These are phyloP conservation scores for Truncatella angustata DNA, from an alignment of 2,329 filamentous ascomycete genomes.

Conservation along the genomic window DNA sequence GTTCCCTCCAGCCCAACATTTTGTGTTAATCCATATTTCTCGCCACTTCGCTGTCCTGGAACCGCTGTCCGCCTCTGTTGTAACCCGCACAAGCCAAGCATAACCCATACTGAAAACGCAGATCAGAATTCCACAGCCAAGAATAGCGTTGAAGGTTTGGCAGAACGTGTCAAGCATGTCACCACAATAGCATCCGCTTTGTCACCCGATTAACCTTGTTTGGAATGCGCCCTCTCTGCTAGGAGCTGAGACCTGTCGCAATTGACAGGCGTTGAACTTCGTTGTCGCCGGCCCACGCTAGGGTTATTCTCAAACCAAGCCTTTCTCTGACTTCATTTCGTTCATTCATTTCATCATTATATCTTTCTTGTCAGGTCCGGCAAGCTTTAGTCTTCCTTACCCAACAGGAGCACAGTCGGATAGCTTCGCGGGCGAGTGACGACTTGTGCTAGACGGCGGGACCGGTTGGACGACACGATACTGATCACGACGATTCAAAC, in stretches of 20 bases:
- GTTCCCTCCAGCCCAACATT: background rate
- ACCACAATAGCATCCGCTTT: slow-evolving; percentile 4
- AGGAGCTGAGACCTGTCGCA: slow-evolving; percentile 10
- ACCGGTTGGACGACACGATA: slow-evolving; percentile 26
- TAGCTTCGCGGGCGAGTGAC: slow-evolving; percentile 49
- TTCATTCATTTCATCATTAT: slow-evolving; percentile 13
- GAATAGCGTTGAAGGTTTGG: background rate
- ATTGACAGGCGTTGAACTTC: slow-evolving; percentile 1
- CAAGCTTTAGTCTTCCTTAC: slow-evolving; percentile 16
- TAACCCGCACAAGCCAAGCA: background rate
- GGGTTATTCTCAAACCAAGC: background rate
- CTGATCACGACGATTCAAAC: slow-evolving; percentile 20
- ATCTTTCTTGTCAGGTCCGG: background rate
- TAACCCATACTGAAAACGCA: slow-evolving; percentile 1
- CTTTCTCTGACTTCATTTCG: background rate
- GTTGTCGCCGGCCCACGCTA: background rate
- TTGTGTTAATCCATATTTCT: background rate
- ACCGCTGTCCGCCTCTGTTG: background rate
- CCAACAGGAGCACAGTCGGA: slow-evolving; percentile 36
- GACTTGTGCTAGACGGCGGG: slow-evolving; percentile 43
- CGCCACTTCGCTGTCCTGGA: background rate
- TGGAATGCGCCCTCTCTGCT: slow-evolving; percentile 8
- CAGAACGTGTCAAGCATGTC: slow-evolving; percentile 8
- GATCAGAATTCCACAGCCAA: slow-evolving; percentile 7
- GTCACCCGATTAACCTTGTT: background rate